Evolutionary conservation across 1,139 yeast species (phyloP).

Genomic region (Lodderomyces metapsilosis): DNA sequence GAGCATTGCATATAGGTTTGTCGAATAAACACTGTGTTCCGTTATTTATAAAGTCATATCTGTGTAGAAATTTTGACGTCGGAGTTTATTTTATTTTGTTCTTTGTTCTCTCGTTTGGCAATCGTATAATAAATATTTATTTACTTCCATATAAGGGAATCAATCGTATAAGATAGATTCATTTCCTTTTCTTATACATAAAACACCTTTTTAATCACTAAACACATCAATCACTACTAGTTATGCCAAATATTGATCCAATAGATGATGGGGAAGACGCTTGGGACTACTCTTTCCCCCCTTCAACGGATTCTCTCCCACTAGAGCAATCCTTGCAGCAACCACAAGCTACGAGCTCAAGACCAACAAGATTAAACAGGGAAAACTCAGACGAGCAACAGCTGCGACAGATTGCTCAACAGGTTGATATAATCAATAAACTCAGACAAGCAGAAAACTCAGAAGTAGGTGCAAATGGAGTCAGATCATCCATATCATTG

Average conservation of each 20-base stretch:
- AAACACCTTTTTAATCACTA: neutral
- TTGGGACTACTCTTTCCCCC: slow-evolving; percentile 47
- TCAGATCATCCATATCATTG: slow-evolving; percentile 26
- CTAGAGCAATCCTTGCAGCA: slow-evolving; percentile 3
- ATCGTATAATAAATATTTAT: neutral
- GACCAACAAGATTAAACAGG: neutral
- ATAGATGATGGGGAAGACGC: slow-evolving; percentile 39
- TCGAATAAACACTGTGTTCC: slow-evolving; percentile 37
- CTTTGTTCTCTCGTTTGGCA: neutral
- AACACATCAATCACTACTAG: neutral
- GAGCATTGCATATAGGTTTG: slow-evolving; percentile 32
- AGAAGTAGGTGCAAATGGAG: neutral
- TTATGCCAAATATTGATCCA: neutral
- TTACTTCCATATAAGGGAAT: too few species aligned
- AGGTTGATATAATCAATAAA: neutral
- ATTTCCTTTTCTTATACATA: neutral
- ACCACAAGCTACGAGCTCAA: neutral
- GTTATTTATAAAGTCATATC: neutral
- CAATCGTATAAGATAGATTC: too few species aligned
- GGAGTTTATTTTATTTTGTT: neutral
- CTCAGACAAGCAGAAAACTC: slow-evolving; percentile 10
- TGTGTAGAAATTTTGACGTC: neutral
- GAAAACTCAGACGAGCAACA: slow-evolving; percentile 2
- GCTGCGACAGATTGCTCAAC: slow-evolving; percentile 5
- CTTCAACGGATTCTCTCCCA: slow-evolving; percentile 28